Evolutionary conservation across 768 basidiomycete species (phyloP), one percentile per base, ranked within the genome.

Genomic region (Pleurotus tuber-regium): DNA sequence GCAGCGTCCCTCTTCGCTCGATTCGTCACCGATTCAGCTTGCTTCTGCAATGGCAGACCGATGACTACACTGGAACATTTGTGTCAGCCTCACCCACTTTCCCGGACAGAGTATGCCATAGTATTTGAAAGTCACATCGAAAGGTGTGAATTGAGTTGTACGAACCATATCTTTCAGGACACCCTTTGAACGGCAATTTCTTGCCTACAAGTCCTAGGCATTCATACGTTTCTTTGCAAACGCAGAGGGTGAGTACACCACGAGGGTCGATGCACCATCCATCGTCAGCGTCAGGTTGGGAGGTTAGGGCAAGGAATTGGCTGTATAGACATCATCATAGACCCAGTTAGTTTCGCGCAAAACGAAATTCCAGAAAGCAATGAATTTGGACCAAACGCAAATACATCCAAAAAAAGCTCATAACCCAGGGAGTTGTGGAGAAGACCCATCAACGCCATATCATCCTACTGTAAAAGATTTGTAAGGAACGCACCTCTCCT

Each of bases 241-340:
- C 71, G 21, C 70, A 78, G 16, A 88, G 62, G 0, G 82, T 82
- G 53, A 89, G 64, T 38, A 82, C 57, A 3, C 83, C 82, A 14
- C 83, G 77, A 2, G 75, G 70, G 58, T 89, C 86, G 50, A 88
- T 70, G 59, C 84, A 86, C 88, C 89, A 90, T 2, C 73, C 74
- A 54, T 87, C 86, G 25, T 82, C 78, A 4, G 60, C 60, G 61
- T 52, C 52, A 63, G 40, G n/a, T 48, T 35, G 29, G 7, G 63
- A 60, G 24, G 70, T 72, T 14, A 79, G 52, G 31, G 73, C 66
- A 25, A 72, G 65, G 35, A 79, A 57, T 3, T 60, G 57, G 24
- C 78, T 81, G 43, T 16, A 33, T 23, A 38, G 4, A 31, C 43
- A 44, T n/a, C n/a, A n/a, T n/a, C n/a, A n/a, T n/a, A n/a, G n/a